Evolutionary conservation across 768 basidiomycete species (phyloP).

Genomic region (Lentinula boryana): DNA sequence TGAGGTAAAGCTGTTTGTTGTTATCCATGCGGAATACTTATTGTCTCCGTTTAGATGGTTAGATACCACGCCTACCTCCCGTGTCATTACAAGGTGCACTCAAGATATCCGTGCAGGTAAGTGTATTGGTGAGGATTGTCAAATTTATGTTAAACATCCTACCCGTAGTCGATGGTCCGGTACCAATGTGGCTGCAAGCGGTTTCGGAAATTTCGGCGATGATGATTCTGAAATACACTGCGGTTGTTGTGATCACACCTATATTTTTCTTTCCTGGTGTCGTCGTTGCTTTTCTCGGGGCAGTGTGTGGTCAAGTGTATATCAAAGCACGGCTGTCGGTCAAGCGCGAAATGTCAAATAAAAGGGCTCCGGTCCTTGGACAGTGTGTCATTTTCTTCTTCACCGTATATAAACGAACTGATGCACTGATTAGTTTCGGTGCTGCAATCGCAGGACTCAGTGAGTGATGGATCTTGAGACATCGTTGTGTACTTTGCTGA

Average conservation of each 20-base stretch:
- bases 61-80: constrained; percentile 43
- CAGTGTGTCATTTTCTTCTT: constrained; percentile 29
- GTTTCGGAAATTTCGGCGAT: constrained; percentile 10
- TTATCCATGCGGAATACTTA: neutral
- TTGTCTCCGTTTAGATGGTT: constrained; percentile 32
- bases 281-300: constrained; percentile 20
- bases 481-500: neutral
- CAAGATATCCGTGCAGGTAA: constrained; percentile 35
- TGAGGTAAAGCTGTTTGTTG: constrained; percentile 21
- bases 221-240: constrained; percentile 18
- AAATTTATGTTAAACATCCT: neutral
- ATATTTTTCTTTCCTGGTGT: constrained; percentile 22
- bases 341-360: constrained; percentile 17
- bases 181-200: constrained; percentile 9
- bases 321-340: constrained; percentile 19
- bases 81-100: constrained; percentile 43
- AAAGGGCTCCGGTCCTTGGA: constrained; percentile 14
- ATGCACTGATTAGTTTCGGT: constrained; percentile 28
- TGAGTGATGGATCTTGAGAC: neutral
- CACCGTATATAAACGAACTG: neutral
- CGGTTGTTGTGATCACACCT: constrained; percentile 20
- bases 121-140: neutral
- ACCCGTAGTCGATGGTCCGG: constrained; percentile 12
- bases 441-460: constrained; percentile 40
- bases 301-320: constrained; percentile 18